Evolutionary conservation across 2,329 filamentous ascomycete species (phyloP).

Genomic region (Paecilomyces sp.): DNA sequence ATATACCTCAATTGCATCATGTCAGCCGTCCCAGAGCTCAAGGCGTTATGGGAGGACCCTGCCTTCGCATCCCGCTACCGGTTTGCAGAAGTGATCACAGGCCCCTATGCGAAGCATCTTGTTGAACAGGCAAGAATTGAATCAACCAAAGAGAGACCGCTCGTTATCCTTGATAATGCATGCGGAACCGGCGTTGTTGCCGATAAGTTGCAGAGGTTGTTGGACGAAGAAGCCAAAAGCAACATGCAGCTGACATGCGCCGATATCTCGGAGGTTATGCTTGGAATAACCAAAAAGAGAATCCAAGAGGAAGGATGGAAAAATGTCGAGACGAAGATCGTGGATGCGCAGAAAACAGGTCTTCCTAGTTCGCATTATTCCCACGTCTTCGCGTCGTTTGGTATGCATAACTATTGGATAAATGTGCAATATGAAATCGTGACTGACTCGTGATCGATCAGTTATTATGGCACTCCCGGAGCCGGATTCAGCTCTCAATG

Average conservation of each 20-base stretch:
- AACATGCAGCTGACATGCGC: not conserved
- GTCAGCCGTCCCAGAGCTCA: not conserved
- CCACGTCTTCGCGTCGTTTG: constrained; percentile 43
- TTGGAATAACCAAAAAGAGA: constrained; percentile 31
- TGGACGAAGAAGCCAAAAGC: constrained; percentile 20
- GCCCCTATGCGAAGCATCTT: constrained; percentile 20
- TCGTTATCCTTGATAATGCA: constrained; percentile 45
- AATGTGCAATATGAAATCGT: not conserved
- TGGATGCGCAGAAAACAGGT: constrained; percentile 43
- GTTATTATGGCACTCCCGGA: constrained; percentile 41
- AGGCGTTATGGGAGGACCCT: constrained; percentile 10
- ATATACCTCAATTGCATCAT: not conserved
- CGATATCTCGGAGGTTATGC: constrained; percentile 15
- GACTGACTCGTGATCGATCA: constrained; percentile 4
- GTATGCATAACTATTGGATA: constrained; percentile 11
- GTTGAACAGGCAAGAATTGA: constrained; percentile 21
- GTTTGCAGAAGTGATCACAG: constrained; percentile 22
- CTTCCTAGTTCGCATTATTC: constrained; percentile 34
- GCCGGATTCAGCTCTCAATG: constrained; percentile 30
- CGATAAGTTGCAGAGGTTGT: constrained; percentile 34
- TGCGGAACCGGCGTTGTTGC: constrained; percentile 48
- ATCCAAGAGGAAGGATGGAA: constrained; percentile 39
- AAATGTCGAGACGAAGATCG: constrained; percentile 35
- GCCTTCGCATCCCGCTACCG: constrained; percentile 19
- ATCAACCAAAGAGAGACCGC: constrained; percentile 10